phyloP scores from a whole-genome alignment of 768 basidiomycete species.

The Russula lepida region DNA sequence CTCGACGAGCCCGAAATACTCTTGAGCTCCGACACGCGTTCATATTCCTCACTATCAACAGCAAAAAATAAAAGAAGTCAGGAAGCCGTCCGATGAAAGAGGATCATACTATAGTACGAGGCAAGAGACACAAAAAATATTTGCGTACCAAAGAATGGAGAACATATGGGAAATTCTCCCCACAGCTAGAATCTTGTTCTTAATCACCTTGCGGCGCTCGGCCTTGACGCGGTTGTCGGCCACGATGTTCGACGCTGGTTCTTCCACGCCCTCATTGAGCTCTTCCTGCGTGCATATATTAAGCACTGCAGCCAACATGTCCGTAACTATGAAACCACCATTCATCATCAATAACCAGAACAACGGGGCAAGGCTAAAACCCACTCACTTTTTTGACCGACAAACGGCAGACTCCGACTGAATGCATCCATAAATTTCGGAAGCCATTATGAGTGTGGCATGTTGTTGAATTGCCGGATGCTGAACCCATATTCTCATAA shows the following conservation, averaged over 20 bases:
- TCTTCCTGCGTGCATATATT: slow-evolving; percentile 98
- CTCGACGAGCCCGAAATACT: slow-evolving; percentile 70
- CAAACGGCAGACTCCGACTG: slow-evolving; percentile 96
- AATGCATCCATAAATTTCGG: slow-evolving; percentile 98
- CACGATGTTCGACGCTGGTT: background rate
- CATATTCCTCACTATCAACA: slow-evolving; percentile 79
- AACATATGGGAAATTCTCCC: slow-evolving; percentile 95
- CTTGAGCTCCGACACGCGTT: slow-evolving; percentile 95
- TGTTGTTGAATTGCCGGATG: slow-evolving; percentile 95
- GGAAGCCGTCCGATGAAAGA: background rate
- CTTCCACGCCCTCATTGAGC: slow-evolving; percentile 62
- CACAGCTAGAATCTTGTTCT: slow-evolving; percentile 97
- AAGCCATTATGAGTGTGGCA: slow-evolving; percentile 90
- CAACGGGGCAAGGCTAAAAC: no score
- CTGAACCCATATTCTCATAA: slow-evolving; percentile 47
- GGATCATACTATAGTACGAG: no score
- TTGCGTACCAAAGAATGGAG: slow-evolving; percentile 78
- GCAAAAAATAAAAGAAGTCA: background rate
- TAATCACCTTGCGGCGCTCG: slow-evolving; percentile 87
- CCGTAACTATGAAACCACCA: slow-evolving; percentile 61
- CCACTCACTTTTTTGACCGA: slow-evolving; percentile 86
- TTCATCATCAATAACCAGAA: background rate
- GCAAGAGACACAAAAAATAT: background rate
- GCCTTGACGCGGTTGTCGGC: slow-evolving; percentile 38
- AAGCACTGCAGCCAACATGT: slow-evolving; percentile 96